Evolutionary conservation across 495 filamentous ascomycete genomes (phyloP).

Genomic region (Penicillium herquei): DNA sequence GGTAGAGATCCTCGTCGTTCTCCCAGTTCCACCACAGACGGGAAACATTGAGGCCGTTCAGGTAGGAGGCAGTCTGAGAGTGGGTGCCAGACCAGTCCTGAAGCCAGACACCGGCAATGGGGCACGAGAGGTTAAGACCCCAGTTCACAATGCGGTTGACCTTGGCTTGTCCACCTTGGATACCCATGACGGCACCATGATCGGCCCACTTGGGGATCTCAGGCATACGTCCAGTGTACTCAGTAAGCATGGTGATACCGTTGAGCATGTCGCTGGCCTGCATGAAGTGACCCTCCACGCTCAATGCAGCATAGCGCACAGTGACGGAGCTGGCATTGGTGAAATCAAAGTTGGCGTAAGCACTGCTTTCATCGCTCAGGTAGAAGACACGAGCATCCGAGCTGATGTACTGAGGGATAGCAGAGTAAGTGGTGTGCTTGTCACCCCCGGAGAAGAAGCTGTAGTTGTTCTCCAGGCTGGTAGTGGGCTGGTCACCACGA

Average conservation of each 20-base stretch:
- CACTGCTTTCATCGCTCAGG: slow-evolving; percentile 22
- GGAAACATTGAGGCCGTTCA: slow-evolving; percentile 21
- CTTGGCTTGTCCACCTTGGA: slow-evolving; percentile 25
- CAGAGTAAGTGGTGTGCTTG: slow-evolving; percentile 22
- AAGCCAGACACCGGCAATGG: slow-evolving; percentile 25
- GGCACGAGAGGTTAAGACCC: slow-evolving; percentile 14
- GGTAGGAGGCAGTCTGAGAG: slow-evolving; percentile 20
- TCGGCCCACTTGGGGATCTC: slow-evolving; percentile 23
- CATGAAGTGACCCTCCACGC: slow-evolving; percentile 22
- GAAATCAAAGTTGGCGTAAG: slow-evolving; percentile 25
- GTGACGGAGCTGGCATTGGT: slow-evolving; percentile 15
- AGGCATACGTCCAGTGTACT: slow-evolving; percentile 23
- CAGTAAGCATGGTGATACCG: slow-evolving; percentile 22
- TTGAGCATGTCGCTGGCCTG: slow-evolving; percentile 21
- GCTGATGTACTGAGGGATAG: slow-evolving; percentile 24
- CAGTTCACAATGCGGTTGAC: slow-evolving; percentile 21
- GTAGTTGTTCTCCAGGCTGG: slow-evolving; percentile 14
- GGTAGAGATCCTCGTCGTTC: slow-evolving; percentile 21
- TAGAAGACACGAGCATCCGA: slow-evolving; percentile 21
- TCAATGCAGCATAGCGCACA: slow-evolving; percentile 18
- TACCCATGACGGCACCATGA: slow-evolving; percentile 17
- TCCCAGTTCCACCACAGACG: slow-evolving; percentile 37
- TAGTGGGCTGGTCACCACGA: slow-evolving; percentile 27
- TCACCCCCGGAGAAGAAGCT: slow-evolving; percentile 28
- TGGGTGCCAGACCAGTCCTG: slow-evolving; percentile 28